A percentile compares a stretch with the other conserved stretches of the same genome.
Conservation (phyloP, 108 stramenopile genomes). For the Pseudonitzschia delicatissima region DNA sequence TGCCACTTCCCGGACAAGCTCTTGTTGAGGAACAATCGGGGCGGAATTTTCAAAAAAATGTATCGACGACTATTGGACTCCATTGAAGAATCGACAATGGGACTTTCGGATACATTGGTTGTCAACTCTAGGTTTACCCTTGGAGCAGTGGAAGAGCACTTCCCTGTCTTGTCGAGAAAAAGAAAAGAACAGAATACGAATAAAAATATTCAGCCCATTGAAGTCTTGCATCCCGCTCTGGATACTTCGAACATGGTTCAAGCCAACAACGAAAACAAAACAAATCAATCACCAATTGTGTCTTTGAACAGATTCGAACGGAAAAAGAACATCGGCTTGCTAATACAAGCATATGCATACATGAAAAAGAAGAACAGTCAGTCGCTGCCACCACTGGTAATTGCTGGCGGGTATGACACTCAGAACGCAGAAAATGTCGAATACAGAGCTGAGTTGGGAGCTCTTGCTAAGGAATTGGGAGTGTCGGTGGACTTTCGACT, state of each 20-base stretch:
- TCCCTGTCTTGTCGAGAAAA: slow-evolving; percentile 40
- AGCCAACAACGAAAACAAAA: slow-evolving; percentile 26
- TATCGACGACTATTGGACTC: slow-evolving; percentile 61
- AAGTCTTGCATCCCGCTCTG: slow-evolving; percentile 26
- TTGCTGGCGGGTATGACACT: slow-evolving; percentile 97
- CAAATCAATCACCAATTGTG: slow-evolving; percentile 46
- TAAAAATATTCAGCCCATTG: not conserved
- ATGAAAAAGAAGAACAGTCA: slow-evolving; percentile 17
- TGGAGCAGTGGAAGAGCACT: slow-evolving; percentile 67
- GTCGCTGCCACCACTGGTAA: slow-evolving; percentile 52
- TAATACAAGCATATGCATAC: slow-evolving; percentile 57
- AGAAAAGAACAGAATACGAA: not conserved
- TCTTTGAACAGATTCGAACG: slow-evolving; percentile 96
- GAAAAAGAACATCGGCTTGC: slow-evolving; percentile 92
- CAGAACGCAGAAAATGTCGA: slow-evolving; percentile 94
- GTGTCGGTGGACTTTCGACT: slow-evolving; percentile 56
- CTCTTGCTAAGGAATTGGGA: slow-evolving; percentile 34
- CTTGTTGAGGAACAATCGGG: slow-evolving; percentile 50
- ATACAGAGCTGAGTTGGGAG: slow-evolving; percentile 75
- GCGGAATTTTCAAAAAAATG: slow-evolving; percentile 34
- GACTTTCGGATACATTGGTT: slow-evolving; percentile 72
- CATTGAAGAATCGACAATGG: slow-evolving; percentile 86
- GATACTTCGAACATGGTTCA: slow-evolving; percentile 19
- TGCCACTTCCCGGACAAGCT: slow-evolving; percentile 99
- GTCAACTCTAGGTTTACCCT: slow-evolving; percentile 95